Evolutionary conservation across 345 rosid genomes (phyloP).

Genomic region (Salix udensis): DNA sequence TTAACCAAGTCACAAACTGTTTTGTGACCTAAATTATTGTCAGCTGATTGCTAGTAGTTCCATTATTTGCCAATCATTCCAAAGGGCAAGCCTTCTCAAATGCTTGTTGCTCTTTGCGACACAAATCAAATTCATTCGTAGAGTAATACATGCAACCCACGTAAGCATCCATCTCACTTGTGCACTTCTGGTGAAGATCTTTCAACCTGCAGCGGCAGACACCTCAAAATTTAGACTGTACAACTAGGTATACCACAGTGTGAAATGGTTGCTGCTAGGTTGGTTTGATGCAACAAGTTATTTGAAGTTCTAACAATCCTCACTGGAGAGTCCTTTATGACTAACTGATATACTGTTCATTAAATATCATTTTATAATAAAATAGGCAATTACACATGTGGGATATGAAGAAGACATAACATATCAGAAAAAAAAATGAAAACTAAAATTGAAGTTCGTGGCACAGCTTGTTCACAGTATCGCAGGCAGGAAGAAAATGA

Average conservation of each 20-base stretch:
- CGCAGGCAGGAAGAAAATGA: not conserved
- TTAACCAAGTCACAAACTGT: constrained; percentile 22
- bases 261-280: not conserved
- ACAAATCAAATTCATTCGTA: constrained; percentile 89
- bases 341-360: not conserved
- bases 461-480: not conserved
- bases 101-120: constrained; percentile 94
- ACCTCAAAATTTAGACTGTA: constrained; percentile 6
- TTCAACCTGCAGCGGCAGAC: constrained; percentile 55
- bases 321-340: not conserved
- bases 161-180: constrained; percentile 82
- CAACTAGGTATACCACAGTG: not conserved
- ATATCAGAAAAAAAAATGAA: not conserved
- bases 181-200: constrained; percentile 89
- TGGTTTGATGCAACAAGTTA: not conserved
- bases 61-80: constrained; percentile 41
- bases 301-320: no score
- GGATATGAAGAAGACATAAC: not conserved
- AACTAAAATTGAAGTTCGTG: not conserved
- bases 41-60: constrained; percentile 3
- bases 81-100: constrained; percentile 92
- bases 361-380: not conserved
- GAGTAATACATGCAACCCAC: constrained; percentile 95
- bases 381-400: not conserved
- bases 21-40: constrained; percentile 37